Base-by-base conservation (phyloP, 148 eudicot genomes). In the Rhododendron kiyosumense region DNA sequence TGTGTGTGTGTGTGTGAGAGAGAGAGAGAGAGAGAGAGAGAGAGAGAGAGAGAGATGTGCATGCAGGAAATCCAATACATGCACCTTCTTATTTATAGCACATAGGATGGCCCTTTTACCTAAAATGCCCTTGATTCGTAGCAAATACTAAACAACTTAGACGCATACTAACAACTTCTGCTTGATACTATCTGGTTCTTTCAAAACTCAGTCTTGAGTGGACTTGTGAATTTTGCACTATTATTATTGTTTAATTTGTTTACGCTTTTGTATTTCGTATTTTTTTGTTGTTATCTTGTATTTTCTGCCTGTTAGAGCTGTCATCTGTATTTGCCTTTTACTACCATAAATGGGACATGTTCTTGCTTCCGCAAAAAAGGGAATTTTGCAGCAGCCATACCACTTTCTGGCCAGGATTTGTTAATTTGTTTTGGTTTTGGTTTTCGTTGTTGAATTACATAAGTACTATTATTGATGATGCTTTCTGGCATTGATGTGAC, bases 61-160 rank as follows among this genome's bases (percentile, higher is more conserved):
- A 67, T 81, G 82, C 79, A 0, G 81, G 41, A 74, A 86, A 79
- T 67, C 43, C 46, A 77, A 81, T 80, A 80, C 87, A 88, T 86
- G 87, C 59, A 86, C 84, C 87, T 83, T 57, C 36, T 81, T 85
- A 78, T 52, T 65, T 83, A 49, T 89, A 81, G 43, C 3, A 75
- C 2, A 13, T 17, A 10, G 10, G 46, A 75, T 75, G n/a, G 79
- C 18, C 9, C 15, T 15, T 3, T 24, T 75, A 38, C 79, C 22
- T 34, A 73, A 30, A 63, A 63, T 24, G 69, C 69, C 28, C 69
- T 63, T 63, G 3, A 22, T 22, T 1, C 8, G 1, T 59, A 5
- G 8, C 22, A 24, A 54, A 73, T 48, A 49, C 9, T 46, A 46
- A 20, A 57, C 26, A 67, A 67, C 34, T 67, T 67, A 26, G 34